Conservation (phyloP, 108 stramenopile genomes). For the Skeletonema marinoi region DNA sequence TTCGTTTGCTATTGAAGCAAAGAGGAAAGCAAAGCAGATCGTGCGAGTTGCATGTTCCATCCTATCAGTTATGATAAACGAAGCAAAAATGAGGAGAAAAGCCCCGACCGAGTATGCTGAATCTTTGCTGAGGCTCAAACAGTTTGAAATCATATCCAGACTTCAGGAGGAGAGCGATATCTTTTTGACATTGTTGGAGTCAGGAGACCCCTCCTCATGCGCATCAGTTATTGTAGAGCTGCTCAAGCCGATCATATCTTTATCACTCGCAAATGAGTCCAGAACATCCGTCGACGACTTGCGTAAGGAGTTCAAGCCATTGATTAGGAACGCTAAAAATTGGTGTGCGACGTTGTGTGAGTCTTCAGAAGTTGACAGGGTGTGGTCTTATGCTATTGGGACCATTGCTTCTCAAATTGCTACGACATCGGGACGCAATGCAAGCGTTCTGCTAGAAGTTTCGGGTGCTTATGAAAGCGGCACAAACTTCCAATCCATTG, state of each 20-base stretch:
- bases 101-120: background rate
- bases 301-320: constrained; percentile 17
- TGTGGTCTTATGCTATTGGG: constrained; percentile 48
- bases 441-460: constrained; percentile 44
- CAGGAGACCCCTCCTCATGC: constrained; percentile 22
- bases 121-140: constrained; percentile 9
- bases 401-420: constrained; percentile 27
- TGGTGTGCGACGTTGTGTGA: constrained; percentile 43
- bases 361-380: constrained; percentile 17
- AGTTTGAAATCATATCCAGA: constrained; percentile 42
- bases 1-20: constrained; percentile 16
- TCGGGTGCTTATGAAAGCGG: constrained; percentile 41
- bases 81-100: background rate
- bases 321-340: constrained; percentile 35
- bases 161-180: constrained; percentile 31
- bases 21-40: constrained; percentile 31
- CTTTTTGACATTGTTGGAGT: constrained; percentile 32
- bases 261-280: constrained; percentile 8
- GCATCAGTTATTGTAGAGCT: constrained; percentile 19
- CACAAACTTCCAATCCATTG: constrained; percentile 36
- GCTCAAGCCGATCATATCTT: constrained; percentile 26
- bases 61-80: constrained; percentile 36
- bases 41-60: constrained; percentile 34
- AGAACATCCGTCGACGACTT: constrained; percentile 13
- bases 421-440: constrained; percentile 26